Conservation (phyloP, 352 stramenopile genomes). For the Phytophthora agathidicida region DNA sequence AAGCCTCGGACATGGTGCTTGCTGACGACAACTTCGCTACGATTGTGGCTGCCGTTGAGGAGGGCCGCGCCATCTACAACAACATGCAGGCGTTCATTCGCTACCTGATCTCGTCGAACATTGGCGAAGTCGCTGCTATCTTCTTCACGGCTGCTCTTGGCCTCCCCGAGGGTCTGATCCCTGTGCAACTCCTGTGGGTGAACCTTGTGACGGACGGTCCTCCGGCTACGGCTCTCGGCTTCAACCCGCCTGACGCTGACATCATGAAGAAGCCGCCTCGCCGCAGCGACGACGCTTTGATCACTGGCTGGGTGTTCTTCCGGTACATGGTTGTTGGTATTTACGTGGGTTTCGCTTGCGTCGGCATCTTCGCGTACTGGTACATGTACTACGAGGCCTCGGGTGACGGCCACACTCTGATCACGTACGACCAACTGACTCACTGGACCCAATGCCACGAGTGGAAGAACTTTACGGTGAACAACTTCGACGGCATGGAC, state of each 20-base stretch:
- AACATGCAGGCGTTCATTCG: slow-evolving; percentile 99
- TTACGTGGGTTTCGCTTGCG: slow-evolving; percentile 92
- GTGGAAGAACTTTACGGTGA: slow-evolving; percentile 92
- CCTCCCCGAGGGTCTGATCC: slow-evolving; percentile 97
- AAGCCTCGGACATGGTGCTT: slow-evolving; percentile 98
- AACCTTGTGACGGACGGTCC: slow-evolving; percentile 99
- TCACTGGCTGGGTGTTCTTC: slow-evolving; percentile 98
- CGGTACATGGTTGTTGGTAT: slow-evolving; percentile 97
- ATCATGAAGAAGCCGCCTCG: slow-evolving; percentile 97
- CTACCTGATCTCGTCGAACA: slow-evolving; percentile 99
- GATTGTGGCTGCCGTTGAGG: slow-evolving; percentile 94
- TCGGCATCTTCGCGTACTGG: slow-evolving; percentile 94
- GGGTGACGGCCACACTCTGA: slow-evolving; percentile 91
- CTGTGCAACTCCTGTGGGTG: slow-evolving; percentile 99
- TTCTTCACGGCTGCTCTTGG: slow-evolving; percentile 97
- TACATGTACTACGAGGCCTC: slow-evolving; percentile 93
- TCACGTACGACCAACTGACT: slow-evolving; percentile 91
- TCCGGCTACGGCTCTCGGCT: slow-evolving; percentile 97
- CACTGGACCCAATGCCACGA: slow-evolving; percentile 91
- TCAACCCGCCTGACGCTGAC: slow-evolving; percentile 98
- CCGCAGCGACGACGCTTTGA: slow-evolving; percentile 96
- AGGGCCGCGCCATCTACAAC: slow-evolving; percentile 91
- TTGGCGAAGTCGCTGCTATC: slow-evolving; percentile 99
- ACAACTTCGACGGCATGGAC: slow-evolving; percentile 91
- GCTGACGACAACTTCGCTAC: slow-evolving; percentile 99